A percentile compares a stretch with the other conserved stretches of the same genome.
These are phyloP conservation scores for Aspergillus asperescens DNA, from an alignment of 495 filamentous ascomycete genomes.

Conservation along the genomic window DNA sequence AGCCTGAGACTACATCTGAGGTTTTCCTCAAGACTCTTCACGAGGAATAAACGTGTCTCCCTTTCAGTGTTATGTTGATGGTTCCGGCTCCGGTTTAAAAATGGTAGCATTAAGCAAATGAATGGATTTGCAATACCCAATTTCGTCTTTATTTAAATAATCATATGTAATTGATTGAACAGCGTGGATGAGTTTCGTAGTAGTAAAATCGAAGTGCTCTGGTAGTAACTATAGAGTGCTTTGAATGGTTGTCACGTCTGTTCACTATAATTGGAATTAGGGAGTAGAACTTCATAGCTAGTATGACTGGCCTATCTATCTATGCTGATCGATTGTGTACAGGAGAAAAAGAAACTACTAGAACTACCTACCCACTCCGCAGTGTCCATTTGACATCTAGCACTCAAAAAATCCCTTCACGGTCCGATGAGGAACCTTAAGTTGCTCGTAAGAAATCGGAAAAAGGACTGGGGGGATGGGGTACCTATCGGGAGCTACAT, in stretches of 20 bases:
- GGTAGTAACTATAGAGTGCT: not conserved
- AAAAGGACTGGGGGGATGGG: no score
- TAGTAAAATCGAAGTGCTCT: not conserved
- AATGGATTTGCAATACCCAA: constrained; percentile 26
- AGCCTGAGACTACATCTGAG: constrained; percentile 48
- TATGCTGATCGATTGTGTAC: no score
- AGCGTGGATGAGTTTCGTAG: not conserved
- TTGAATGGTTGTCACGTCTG: no score
- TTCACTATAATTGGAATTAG: no score
- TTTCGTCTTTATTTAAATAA: not conserved
- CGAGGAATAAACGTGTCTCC: constrained; percentile 46
- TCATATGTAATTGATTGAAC: constrained; percentile 10
- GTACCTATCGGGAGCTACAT: constrained; percentile 5
- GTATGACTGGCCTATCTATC: no score
- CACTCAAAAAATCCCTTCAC: no score
- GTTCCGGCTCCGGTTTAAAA: constrained; percentile 11
- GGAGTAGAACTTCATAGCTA: no score
- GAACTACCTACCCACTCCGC: not conserved
- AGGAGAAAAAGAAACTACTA: no score
- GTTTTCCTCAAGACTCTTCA: constrained; percentile 48
- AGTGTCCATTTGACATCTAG: no score
- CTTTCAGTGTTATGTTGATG: constrained; percentile 17
- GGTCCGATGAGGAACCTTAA: no score
- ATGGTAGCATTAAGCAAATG: constrained; percentile 22
- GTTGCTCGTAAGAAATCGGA: no score